Base-by-base conservation (phyloP, 768 basidiomycete genomes). In the Trametes villosa region DNA sequence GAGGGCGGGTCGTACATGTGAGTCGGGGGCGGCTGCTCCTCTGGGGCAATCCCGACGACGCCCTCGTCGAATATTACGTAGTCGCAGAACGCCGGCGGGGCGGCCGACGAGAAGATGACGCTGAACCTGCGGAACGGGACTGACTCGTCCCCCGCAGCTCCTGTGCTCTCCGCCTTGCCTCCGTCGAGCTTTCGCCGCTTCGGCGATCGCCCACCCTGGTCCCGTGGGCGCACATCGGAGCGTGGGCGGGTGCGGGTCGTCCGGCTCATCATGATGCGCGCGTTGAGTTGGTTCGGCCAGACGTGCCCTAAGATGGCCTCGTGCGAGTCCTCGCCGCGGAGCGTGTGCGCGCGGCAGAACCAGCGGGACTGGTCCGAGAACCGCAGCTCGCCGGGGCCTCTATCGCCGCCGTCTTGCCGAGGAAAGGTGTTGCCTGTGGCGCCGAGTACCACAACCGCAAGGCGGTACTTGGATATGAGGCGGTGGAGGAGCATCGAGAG, bases 241-340 rank as follows among this genome's bases (percentile, higher is more conserved):
- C 89, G 70, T 59, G 86, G 79, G 46, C 85, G 80, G 57, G 88
- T 80, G 60, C 92, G 79, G 11, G 83, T 83, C 0, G 94, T 95
- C 30, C 92, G 83, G 44, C 82, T 84, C 52, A 97, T 81, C 81
- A 96, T 87, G 46, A 98, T 82, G 24, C 96, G 84, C 4, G 81
- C 82, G 66, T 96, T 96, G 57, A 98, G 80, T 68, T 93, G 89
- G 72, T 96, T 98, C 17, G 96, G 91, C 96, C 96, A 98, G 9
- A 86, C 87, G 51, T 97, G 85, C 3, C 96, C 96, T 2, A 98
- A 77, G 38, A 83, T 85, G 0, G 91, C 94, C 73, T 96, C 91
- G 69, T 94, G 94, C 45, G 71, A 74, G 58, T 81, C 77, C 59
- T 86, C 85, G 2, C 84, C 84, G 0, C 83, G 80, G 24, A 84